Evolutionary conservation across 2,329 filamentous ascomycete species (phyloP).

Genomic region (Cryphonectria parasitica): DNA sequence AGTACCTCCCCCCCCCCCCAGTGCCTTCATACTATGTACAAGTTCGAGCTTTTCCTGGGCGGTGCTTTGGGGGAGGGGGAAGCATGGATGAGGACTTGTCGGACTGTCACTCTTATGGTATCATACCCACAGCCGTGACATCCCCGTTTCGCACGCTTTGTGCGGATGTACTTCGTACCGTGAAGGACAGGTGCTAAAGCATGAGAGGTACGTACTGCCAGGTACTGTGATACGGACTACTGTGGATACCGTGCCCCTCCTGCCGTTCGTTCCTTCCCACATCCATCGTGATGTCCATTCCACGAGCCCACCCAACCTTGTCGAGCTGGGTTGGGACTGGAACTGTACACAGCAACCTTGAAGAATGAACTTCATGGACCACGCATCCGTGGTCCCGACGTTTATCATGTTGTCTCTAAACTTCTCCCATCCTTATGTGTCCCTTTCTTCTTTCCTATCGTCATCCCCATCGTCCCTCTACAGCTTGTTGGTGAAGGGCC

Average conservation of each 20-base stretch:
- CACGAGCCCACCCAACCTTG: slow-evolving; percentile 22
- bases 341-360: slow-evolving; percentile 24
- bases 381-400: slow-evolving; percentile 21
- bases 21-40: slow-evolving; percentile 1
- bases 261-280: slow-evolving; percentile 20
- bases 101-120: slow-evolving; percentile 3
- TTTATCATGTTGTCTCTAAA: slow-evolving; percentile 24
- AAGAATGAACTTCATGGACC: slow-evolving; percentile 22
- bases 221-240: slow-evolving; percentile 4
- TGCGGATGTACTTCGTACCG: slow-evolving; percentile 3
- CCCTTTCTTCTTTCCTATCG: background rate
- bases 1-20: background rate
- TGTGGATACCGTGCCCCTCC: slow-evolving; percentile 20
- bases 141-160: background rate
- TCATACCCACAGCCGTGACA: slow-evolving; percentile 5
- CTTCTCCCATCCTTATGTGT: slow-evolving; percentile 4
- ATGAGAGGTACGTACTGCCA: slow-evolving; percentile 7
- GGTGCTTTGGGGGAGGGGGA: background rate
- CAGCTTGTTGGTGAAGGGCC: slow-evolving; percentile 3
- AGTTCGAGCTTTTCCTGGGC: background rate
- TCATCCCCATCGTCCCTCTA: background rate
- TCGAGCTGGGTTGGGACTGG: slow-evolving; percentile 22
- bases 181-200: background rate
- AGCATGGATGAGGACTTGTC: slow-evolving; percentile 4
- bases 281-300: slow-evolving; percentile 24